These are phyloP conservation scores for Jacaranda mimosifolia DNA, from an alignment of 257 asterid genomes.

Conservation along the genomic window DNA sequence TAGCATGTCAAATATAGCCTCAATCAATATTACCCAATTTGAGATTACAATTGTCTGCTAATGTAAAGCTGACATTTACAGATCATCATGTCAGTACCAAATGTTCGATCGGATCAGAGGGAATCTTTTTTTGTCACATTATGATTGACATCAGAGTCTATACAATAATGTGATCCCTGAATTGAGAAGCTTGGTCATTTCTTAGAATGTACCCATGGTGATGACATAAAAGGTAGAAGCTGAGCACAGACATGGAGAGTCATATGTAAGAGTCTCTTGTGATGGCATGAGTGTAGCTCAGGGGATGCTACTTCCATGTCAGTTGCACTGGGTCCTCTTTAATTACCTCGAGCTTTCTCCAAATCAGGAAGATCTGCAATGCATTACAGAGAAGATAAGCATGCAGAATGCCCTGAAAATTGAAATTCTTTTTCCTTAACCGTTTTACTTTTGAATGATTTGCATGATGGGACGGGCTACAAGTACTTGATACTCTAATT, in stretches of 20 bases:
- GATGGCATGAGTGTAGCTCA: constrained; percentile 4
- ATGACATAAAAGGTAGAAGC: constrained; percentile 1
- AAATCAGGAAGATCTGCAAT: constrained; percentile 89
- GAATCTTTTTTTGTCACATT: not conserved
- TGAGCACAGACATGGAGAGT: not conserved
- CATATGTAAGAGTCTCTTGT: not conserved
- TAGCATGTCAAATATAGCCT: constrained; percentile 8
- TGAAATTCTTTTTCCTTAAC: not conserved
- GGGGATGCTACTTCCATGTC: constrained; percentile 16
- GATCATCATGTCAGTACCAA: not conserved
- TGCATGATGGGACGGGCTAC: not conserved
- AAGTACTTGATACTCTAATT: not conserved
- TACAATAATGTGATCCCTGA: constrained; percentile 31
- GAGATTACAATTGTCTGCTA: not conserved
- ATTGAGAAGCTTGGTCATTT: constrained; percentile 22
- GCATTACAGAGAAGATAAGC: constrained; percentile 22
- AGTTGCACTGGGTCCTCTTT: constrained; percentile 21
- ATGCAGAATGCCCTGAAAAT: constrained; percentile 16
- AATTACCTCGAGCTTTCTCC: constrained; percentile 75
- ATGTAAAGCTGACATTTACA: constrained; percentile 15
- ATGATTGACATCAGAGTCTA: constrained; percentile 34
- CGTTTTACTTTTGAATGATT: not conserved
- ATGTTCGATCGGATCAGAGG: not conserved
- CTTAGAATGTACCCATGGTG: not conserved
- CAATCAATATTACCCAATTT: constrained; percentile 3